Evolutionary conservation across 2,329 filamentous ascomycete species (phyloP).

Genomic region (Nigrospora osmanthi): DNA sequence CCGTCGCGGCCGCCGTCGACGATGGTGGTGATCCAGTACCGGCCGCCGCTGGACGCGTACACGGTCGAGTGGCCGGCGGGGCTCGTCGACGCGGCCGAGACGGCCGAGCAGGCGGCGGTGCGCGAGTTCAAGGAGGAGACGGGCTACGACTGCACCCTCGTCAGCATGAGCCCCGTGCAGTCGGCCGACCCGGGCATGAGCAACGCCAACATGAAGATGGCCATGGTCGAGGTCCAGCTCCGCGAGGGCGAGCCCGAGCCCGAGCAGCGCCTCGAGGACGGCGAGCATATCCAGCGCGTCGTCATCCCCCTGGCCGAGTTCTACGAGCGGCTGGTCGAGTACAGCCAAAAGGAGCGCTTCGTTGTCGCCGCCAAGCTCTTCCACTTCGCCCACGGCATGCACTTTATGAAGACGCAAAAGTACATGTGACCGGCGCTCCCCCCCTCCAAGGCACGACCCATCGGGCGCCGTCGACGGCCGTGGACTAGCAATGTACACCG

Average conservation of each 20-base stretch:
- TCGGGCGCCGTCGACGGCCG: no score
- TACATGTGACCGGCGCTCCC: constrained; percentile 5
- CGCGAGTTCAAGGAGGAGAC: constrained; percentile 49
- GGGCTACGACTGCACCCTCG: constrained; percentile 42
- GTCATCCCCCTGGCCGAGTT: constrained; percentile 48
- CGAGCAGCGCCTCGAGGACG: constrained; percentile 51
- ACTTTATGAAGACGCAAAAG: constrained; percentile 33
- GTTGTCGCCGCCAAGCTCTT: constrained; percentile 49
- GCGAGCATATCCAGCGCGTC: constrained; percentile 54
- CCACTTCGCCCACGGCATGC: constrained; percentile 51
- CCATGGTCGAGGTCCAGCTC: constrained; percentile 49
- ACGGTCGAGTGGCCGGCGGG: constrained; percentile 48
- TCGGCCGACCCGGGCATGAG: constrained; percentile 49
- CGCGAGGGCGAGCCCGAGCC: constrained; percentile 39
- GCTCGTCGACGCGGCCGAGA: constrained; percentile 43
- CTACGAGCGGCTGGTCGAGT: constrained; percentile 43
- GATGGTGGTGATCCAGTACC: constrained; percentile 43
- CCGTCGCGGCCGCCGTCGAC: constrained; percentile 34
- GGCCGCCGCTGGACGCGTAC: constrained; percentile 41
- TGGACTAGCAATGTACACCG: no score
- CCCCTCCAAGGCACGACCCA: no score
- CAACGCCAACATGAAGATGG: constrained; percentile 53
- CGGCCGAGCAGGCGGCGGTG: constrained; percentile 41
- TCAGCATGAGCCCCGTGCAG: constrained; percentile 42
- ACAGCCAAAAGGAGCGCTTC: constrained; percentile 36